phyloP scores from a whole-genome alignment of 176 grass and related monocot genomes.

The Musa troglodytarum region DNA sequence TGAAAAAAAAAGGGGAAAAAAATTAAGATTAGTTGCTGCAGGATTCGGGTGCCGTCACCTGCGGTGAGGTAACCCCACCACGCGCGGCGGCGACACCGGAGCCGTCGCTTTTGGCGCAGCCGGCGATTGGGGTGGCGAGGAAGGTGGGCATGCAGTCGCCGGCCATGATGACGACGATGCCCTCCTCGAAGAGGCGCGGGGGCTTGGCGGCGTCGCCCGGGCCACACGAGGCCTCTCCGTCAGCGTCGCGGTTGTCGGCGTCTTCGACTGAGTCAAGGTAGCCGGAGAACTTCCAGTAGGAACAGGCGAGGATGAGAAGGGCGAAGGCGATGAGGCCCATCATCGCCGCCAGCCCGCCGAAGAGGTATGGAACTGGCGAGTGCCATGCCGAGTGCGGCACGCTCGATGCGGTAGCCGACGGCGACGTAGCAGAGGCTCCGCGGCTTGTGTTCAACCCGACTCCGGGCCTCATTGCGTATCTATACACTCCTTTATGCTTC shows the following conservation, averaged over 20 bases:
- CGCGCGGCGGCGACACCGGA: neutral
- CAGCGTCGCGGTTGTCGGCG: neutral
- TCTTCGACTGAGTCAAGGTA: neutral
- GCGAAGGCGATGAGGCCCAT: constrained; percentile 4
- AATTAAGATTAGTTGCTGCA: neutral
- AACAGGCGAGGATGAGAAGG: constrained; percentile 4
- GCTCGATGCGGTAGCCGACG: neutral
- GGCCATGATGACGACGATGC: constrained; percentile 13
- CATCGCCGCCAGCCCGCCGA: constrained; percentile 4
- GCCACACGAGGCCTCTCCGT: neutral
- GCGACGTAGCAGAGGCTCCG: neutral
- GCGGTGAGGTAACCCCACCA: neutral
- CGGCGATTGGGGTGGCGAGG: neutral
- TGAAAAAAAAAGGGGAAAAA: neutral
- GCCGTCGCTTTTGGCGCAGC: neutral
- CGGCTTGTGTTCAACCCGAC: neutral
- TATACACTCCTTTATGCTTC: no score
- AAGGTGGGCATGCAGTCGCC: constrained; percentile 7
- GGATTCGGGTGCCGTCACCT: neutral
- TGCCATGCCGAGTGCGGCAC: constrained; percentile 2
- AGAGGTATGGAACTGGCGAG: neutral
- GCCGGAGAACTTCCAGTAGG: constrained; percentile 3
- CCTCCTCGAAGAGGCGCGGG: neutral
- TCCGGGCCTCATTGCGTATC: neutral
- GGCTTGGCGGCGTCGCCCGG: neutral